These are phyloP conservation scores for Aquanectria penicillioides DNA, from an alignment of 2,329 filamentous ascomycete genomes.

Conservation along the genomic window DNA sequence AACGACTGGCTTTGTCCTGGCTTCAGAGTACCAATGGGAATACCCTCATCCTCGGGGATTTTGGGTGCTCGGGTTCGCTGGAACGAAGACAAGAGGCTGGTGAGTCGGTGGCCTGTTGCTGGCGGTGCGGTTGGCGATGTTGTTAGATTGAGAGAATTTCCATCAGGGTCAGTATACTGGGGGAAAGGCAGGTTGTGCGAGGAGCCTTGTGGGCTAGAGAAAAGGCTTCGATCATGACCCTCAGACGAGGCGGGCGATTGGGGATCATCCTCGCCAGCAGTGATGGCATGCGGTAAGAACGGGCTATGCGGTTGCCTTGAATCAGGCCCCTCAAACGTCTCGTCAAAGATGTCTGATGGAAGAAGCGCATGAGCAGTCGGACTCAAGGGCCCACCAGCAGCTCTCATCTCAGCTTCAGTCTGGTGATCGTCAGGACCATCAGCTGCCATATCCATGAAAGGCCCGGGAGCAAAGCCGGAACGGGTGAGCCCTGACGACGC, in stretches of 20 bases:
- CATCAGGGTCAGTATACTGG: conserved; percentile 60
- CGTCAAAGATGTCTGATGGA: conserved; percentile 73
- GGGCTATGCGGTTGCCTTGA: conserved; percentile 43
- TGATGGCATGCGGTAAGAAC: conserved; percentile 45
- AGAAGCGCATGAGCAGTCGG: conserved; percentile 79
- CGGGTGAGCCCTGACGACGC: conserved; percentile 65
- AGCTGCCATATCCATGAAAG: conserved; percentile 61
- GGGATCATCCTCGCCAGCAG: conserved; percentile 53
- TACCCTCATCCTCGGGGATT: conserved; percentile 60
- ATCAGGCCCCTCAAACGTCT: conserved; percentile 68
- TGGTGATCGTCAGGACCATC: conserved; percentile 54
- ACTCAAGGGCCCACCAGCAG: conserved; percentile 76
- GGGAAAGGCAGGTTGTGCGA: conserved; percentile 67
- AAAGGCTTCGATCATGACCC: conserved; percentile 63
- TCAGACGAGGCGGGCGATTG: conserved; percentile 72
- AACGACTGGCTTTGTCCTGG: conserved; percentile 81
- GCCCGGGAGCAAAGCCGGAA: conserved; percentile 61
- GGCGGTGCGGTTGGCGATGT: conserved; percentile 53
- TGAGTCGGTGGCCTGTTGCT: conserved; percentile 50
- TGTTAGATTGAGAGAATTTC: conserved; percentile 50
- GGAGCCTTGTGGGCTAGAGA: conserved; percentile 71
- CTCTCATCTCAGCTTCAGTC: conserved; percentile 71
- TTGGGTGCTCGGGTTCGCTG: conserved; percentile 72
- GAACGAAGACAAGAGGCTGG: conserved; percentile 67
- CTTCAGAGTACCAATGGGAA: conserved; percentile 75